A percentile compares a stretch with the other conserved stretches of the same genome.
Conservation (phyloP, 805 yeast species). For the Alloascoidea hylecoeti region DNA sequence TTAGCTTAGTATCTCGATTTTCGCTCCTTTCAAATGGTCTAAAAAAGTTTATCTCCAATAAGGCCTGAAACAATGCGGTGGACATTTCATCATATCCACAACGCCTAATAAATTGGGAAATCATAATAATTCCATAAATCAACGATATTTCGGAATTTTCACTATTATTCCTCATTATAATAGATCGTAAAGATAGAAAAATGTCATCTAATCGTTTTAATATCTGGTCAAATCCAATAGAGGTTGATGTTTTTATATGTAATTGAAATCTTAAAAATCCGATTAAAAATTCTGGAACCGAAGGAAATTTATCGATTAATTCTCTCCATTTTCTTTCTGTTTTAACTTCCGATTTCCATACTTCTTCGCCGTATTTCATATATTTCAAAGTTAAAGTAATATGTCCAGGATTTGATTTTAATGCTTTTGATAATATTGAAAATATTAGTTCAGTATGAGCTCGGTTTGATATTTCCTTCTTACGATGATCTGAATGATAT, state of each 20-base stretch:
- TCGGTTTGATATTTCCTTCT: background rate
- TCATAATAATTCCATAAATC: background rate
- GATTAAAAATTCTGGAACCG: constrained; percentile 1
- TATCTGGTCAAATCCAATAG: constrained; percentile 1
- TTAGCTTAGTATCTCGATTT: background rate
- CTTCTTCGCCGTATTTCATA: background rate
- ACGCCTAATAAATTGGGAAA: background rate
- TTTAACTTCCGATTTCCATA: constrained; percentile 1
- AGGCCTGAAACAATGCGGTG: constrained; percentile 2
- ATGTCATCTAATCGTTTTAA: background rate
- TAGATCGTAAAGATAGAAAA: background rate
- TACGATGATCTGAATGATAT: background rate
- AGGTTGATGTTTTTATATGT: background rate
- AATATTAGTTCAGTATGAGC: constrained; percentile 2
- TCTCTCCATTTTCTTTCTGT: constrained; percentile 2
- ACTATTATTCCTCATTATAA: background rate
- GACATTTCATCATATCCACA: constrained; percentile 3
- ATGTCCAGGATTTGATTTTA: constrained; percentile 2
- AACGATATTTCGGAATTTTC: background rate
- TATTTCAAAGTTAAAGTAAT: constrained; percentile 1
- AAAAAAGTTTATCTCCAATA: constrained; percentile 3
- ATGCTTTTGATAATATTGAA: constrained; percentile 2
- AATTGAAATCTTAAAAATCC: background rate
- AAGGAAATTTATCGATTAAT: constrained; percentile 1
- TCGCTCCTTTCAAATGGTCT: constrained; percentile 2